phyloP scores from a whole-genome alignment of 2,329 filamentous ascomycete species.

The Fusarium marasasianum region DNA sequence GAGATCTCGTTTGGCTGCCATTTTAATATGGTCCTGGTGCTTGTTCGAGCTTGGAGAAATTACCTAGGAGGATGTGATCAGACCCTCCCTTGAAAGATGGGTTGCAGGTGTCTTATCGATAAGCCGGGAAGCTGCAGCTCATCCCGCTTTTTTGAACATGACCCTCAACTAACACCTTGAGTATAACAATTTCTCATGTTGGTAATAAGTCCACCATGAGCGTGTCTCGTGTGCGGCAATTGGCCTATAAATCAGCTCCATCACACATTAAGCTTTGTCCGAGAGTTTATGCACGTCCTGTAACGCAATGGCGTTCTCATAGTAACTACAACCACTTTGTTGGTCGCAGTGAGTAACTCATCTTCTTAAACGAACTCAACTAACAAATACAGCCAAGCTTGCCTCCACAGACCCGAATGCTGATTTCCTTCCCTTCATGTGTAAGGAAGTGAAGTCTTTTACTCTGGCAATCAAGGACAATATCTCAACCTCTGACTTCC shows the following conservation, averaged over 20 bases:
- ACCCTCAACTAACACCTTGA: background rate
- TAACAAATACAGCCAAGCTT: conserved; percentile 27
- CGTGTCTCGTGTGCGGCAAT: conserved; percentile 44
- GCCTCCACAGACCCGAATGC: background rate
- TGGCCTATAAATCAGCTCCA: conserved; percentile 8
- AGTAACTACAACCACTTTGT: conserved; percentile 52
- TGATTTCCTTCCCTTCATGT: conserved; percentile 22
- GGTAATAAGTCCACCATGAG: conserved; percentile 43
- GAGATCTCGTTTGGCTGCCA: conserved; percentile 50
- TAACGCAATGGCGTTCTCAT: conserved; percentile 41
- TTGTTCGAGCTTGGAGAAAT: conserved; percentile 13
- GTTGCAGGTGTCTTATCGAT: conserved; percentile 35
- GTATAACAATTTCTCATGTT: conserved; percentile 36
- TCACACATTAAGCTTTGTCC: background rate
- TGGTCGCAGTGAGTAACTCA: conserved; percentile 39
- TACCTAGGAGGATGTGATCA: background rate
- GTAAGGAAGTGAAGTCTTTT: conserved; percentile 46
- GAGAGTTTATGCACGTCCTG: conserved; percentile 1
- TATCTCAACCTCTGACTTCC: conserved; percentile 70
- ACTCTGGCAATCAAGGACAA: conserved; percentile 79
- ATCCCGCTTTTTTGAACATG: conserved; percentile 24
- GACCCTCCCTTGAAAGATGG: conserved; percentile 18
- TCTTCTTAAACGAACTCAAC: background rate
- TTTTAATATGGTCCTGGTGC: conserved; percentile 22
- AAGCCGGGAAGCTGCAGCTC: conserved; percentile 15